Evolutionary conservation across 1,284 basidiomycete species (phyloP), one percentile per base, ranked within the genome.

Genomic region (Heterobasidion annosum): DNA sequence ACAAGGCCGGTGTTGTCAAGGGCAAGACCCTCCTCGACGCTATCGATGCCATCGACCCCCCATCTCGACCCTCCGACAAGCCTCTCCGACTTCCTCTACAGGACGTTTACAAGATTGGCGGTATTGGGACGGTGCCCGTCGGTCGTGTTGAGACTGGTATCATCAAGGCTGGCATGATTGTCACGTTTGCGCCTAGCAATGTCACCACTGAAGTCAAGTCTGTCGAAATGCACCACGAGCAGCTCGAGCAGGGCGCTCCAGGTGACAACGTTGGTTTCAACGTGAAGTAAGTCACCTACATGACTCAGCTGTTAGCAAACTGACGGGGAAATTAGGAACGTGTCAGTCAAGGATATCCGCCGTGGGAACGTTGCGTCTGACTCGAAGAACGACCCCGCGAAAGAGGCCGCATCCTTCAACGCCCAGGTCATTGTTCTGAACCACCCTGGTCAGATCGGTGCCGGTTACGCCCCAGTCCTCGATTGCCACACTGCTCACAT

Each of bases 31-130:
- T 99, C 64, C 92, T 99, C 65, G 97, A 99, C 72, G 95, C 96
- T 73, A 99, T 99, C 67, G 96, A 99, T 72, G 93, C 95, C 75
- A 99, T 99, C 70, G 97, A 99, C 72, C 94, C 97, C 71, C 96
- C 96, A 59, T 75, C 80, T 63, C 93, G 96, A 74, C 97, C 97
- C 64, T 91, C 91, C 73, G 96, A 99, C 83, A 98, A 97, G 84
- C 95, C 96, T 67, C 96, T 99, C 78, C 95, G 96, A 81, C 95
- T 99, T 63, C 96, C 96, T 68, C 94, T 99, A 76, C 96, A 99
- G 85, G 96, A 99, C 85, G 96, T 99, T 68, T 99, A 99, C 93
- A 99, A 99, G 86, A 99, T 99, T 70, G 96, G 96, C 79, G 96
- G 96, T 95, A 99, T 99, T 69, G 96, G 96, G 66, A 99, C 96